phyloP scores from a whole-genome alignment of 108 stramenopile genomes.

The Cyclotella atomus region DNA sequence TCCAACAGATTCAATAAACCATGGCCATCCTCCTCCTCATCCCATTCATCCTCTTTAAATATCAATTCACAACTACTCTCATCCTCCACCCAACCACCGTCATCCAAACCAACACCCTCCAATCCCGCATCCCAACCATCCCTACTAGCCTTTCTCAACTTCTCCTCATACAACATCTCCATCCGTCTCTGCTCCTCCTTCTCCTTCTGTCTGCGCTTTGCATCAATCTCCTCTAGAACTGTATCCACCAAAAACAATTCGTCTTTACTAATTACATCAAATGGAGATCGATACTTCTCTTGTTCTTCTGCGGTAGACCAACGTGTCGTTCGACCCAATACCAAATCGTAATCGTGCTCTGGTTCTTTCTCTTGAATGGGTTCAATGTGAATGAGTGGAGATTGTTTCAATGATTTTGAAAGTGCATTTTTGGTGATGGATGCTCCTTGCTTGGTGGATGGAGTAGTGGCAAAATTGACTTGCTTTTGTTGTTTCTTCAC shows the following conservation, averaged over 20 bases:
- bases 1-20: conserved; percentile 33
- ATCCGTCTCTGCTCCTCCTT: conserved; percentile 9
- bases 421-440: too few relatives aligned
- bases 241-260: conserved; percentile 34
- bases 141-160: background rate
- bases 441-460: too few relatives aligned
- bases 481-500: conserved; percentile 17
- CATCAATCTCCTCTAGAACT: conserved; percentile 16
- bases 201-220: background rate
- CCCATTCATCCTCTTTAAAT: conserved; percentile 1
- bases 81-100: background rate
- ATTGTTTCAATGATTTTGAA: background rate
- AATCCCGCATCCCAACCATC: conserved; percentile 14
- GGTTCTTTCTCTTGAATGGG: conserved; percentile 6
- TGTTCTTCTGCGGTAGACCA: conserved; percentile 30
- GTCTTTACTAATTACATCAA: conserved; percentile 21
- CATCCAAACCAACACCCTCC: conserved; percentile 6
- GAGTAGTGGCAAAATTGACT: too few relatives aligned
- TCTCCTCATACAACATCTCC: conserved; percentile 23
- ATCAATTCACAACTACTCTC: conserved; percentile 7
- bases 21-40: conserved; percentile 21
- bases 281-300: conserved; percentile 28
- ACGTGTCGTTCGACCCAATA: conserved; percentile 34
- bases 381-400: background rate
- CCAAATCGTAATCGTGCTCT: conserved; percentile 32